Evolutionary conservation across 768 basidiomycete species (phyloP), one percentile per base, ranked within the genome.

Genomic region (Rhodocollybia butyracea): DNA sequence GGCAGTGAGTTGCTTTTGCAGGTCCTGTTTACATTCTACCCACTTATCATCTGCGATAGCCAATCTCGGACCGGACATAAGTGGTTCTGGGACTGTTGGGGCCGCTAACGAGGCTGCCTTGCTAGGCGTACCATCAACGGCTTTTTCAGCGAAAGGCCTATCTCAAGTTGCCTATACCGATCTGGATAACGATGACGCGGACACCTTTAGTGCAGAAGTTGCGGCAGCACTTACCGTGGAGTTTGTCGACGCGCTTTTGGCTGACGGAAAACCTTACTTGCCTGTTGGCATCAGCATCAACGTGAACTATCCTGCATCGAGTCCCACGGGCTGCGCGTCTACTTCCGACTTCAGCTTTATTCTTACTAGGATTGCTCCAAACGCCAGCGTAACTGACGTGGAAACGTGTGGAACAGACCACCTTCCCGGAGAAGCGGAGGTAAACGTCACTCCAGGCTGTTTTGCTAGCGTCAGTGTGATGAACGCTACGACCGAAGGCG

Each of bases 141-240:
- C 80, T 0, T 81, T 80, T 67, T 80, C 78, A 11, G 76, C 42
- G 11, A 27, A 41, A 17, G 43, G 72, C 32, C 78, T 71, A 7
- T 66, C 72, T 0, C 69, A 74, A 50, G 76, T 79, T 10, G 79
- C 79, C 2, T 82, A 74, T 66, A 82, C 80, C 17, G 79, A 77
- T 15, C 76, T 82, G 58, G 58, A 64, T 12, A 54, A 68, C 26
- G 67, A 73, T 3, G 68, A 62, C 27, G 41, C 67, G 10, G 66
- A 70, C n/a, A 73, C 73, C 39, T 51, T 63, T 21, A 68, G 76
- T 11, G 76, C 79, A 15, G 58, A 64, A 45, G 68, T 75, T 50
- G 80, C 80, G 63, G 69, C 79, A 17, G 56, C 68, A 15, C 75
- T 81, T 41, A 69, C 73, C 38, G 64, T 75, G 29, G 70, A 67